These are phyloP conservation scores for Murraya koenigii DNA, from an alignment of 345 rosid genomes.

Conservation along the genomic window DNA sequence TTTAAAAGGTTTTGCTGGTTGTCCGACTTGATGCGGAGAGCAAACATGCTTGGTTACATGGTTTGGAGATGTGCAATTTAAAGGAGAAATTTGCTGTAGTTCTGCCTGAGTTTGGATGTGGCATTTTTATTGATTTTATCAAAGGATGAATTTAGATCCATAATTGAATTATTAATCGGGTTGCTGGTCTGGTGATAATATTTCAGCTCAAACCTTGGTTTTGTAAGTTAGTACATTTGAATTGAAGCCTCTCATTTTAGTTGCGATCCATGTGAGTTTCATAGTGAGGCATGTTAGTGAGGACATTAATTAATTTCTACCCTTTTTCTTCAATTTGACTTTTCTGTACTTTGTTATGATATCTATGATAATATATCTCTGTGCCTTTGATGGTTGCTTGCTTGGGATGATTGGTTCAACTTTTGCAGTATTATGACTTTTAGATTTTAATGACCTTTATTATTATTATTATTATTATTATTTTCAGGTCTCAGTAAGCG, in stretches of 20 bases:
- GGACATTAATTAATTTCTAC: neutral
- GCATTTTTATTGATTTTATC: neutral
- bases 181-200: neutral
- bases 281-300: neutral
- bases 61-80: neutral
- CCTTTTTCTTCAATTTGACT: neutral
- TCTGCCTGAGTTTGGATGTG: neutral
- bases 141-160: neutral
- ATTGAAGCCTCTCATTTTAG: neutral
- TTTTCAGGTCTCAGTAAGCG: conserved; percentile 80
- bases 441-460: neutral
- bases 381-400: neutral
- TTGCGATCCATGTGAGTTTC: neutral
- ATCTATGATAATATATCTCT: neutral
- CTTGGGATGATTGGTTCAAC: neutral
- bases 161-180: neutral
- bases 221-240: neutral
- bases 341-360: neutral
- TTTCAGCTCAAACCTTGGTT: neutral
- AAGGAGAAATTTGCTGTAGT: neutral
- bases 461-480: too few species aligned
- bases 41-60: neutral
- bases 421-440: neutral
- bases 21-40: neutral
- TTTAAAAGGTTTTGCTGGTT: neutral